These are phyloP conservation scores for Mortierella sp. DNA, from an alignment of 371 early-diverging fungal species.

Conservation along the genomic window DNA sequence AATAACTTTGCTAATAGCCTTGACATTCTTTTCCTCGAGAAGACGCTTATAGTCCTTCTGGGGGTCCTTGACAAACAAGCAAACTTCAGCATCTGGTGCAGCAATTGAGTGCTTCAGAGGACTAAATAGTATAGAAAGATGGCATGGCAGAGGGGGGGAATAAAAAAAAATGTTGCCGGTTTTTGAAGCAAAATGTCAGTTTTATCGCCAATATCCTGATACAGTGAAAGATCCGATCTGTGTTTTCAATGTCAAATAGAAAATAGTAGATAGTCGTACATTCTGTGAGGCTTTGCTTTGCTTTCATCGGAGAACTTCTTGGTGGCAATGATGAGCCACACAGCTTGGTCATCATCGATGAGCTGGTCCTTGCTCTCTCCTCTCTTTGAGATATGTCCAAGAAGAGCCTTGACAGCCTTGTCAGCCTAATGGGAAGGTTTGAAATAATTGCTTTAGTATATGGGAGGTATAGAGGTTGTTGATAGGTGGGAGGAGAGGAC, in stretches of 20 bases:
- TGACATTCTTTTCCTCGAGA: slow-evolving; percentile 71
- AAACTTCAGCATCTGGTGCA: slow-evolving; percentile 70
- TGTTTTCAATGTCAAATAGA: not conserved
- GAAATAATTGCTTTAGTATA: not conserved
- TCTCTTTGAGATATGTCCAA: slow-evolving; percentile 64
- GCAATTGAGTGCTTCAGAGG: slow-evolving; percentile 70
- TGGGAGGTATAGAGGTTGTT: not conserved
- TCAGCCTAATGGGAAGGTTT: slow-evolving; percentile 29
- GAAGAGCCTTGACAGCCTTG: slow-evolving; percentile 68
- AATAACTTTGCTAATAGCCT: slow-evolving; percentile 78
- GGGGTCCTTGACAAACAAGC: slow-evolving; percentile 90
- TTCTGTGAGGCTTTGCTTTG: slow-evolving; percentile 70
- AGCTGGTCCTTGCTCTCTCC: slow-evolving; percentile 47
- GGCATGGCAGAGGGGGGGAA: no score
- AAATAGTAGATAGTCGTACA: slow-evolving; percentile 57
- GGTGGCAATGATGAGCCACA: slow-evolving; percentile 70
- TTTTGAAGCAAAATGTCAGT: no score
- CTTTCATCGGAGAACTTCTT: slow-evolving; percentile 67
- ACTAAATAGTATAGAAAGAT: slow-evolving; percentile 26
- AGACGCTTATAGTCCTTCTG: slow-evolving; percentile 80
- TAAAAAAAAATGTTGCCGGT: not conserved
- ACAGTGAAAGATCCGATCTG: no score
- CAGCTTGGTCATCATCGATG: slow-evolving; percentile 56
- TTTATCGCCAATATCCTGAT: no score
- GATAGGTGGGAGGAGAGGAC: not conserved